These are phyloP conservation scores for Delonix regia DNA, from an alignment of 306 rosid species.

Conservation along the genomic window DNA sequence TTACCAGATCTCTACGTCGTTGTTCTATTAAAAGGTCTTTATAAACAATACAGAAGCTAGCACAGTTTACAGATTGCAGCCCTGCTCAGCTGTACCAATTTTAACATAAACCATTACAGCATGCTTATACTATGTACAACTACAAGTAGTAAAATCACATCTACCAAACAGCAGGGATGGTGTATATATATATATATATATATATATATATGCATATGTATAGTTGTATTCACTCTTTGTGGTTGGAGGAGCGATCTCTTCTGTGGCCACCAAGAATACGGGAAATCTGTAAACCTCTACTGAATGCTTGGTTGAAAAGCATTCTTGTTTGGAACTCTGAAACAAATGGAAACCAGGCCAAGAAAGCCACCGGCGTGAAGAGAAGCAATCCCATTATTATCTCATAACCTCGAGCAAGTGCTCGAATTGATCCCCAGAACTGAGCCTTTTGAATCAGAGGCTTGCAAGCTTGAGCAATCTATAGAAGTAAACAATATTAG, in stretches of 20 bases:
- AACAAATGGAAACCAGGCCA: constrained; percentile 98
- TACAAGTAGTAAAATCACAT: constrained; percentile 8
- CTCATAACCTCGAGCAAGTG: constrained; percentile 87
- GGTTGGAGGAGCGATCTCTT: constrained; percentile 66
- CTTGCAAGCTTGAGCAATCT: constrained; percentile 97
- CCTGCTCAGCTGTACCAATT: constrained; percentile 8
- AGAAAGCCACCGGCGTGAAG: constrained; percentile 88
- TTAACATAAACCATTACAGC: neutral
- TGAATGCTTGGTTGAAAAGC: constrained; percentile 98
- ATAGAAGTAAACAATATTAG: constrained; percentile 9
- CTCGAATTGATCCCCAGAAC: constrained; percentile 73
- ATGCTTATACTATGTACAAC: neutral
- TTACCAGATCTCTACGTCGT: neutral
- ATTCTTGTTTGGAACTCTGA: constrained; percentile 95
- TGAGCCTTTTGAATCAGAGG: constrained; percentile 54
- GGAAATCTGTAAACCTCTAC: constrained; percentile 93
- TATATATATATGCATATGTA: neutral
- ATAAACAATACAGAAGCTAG: neutral
- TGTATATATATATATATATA: neutral
- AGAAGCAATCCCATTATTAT: constrained; percentile 83
- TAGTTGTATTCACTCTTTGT: constrained; percentile 58
- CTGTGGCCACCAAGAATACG: constrained; percentile 89
- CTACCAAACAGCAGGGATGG: neutral
- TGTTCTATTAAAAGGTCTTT: neutral
- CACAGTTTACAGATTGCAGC: neutral